Conservation (phyloP, 2,329 filamentous ascomycete species). For the Stachybotrys echinatus region DNA sequence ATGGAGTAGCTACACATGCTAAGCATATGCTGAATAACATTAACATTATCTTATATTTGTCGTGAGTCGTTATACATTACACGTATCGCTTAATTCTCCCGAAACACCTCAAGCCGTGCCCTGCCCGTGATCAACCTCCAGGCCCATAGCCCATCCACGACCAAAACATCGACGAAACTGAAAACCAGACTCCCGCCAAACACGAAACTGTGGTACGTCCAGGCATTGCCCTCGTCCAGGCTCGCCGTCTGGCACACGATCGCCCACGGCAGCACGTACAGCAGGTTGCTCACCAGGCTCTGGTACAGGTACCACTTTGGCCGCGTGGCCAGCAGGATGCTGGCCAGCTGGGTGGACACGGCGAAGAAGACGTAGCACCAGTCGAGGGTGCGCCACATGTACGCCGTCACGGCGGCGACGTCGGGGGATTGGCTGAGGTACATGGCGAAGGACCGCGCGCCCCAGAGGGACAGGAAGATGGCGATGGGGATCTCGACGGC, state of each 20-base stretch:
- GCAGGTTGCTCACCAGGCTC: constrained; percentile 58
- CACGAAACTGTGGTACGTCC: constrained; percentile 61
- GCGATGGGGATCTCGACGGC: constrained; percentile 56
- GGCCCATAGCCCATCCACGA: constrained; percentile 46
- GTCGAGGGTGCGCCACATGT: constrained; percentile 60
- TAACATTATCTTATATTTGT: too few relatives aligned
- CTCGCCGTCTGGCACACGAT: constrained; percentile 50
- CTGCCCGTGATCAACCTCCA: neutral
- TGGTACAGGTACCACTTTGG: constrained; percentile 66
- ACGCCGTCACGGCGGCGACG: constrained; percentile 55
- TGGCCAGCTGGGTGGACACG: constrained; percentile 58
- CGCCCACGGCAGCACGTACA: constrained; percentile 68
- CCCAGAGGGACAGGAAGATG: constrained; percentile 55
- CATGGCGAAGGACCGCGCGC: constrained; percentile 53
- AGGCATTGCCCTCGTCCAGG: constrained; percentile 50
- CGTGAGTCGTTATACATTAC: too few relatives aligned
- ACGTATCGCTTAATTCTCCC: neutral
- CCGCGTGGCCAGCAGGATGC: constrained; percentile 57
- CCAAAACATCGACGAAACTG: constrained; percentile 52
- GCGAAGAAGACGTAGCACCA: constrained; percentile 70
- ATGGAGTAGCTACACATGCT: too few relatives aligned
- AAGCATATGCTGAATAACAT: too few relatives aligned
- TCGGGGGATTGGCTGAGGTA: constrained; percentile 53
- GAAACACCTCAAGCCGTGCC: neutral
- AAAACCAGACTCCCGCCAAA: constrained; percentile 67